Base-by-base conservation (phyloP, 306 rosid species). In the Dalbergia oliveri region DNA sequence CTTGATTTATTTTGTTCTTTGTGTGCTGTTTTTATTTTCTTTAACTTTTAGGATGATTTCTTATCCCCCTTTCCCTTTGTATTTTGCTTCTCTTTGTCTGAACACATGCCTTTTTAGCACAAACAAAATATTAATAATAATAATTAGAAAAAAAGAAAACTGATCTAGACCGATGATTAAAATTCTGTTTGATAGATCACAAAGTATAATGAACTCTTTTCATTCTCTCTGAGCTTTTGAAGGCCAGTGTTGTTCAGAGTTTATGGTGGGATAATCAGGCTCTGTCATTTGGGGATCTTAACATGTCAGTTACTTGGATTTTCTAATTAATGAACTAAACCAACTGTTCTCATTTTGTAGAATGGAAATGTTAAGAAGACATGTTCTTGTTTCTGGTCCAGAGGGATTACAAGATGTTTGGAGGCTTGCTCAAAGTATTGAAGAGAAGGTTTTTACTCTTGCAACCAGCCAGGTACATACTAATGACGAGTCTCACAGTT, bases 361-460 rank as follows among this genome's bases (percentile, higher is more conserved):
- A 80, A 61, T 66, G 88, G 86, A 87, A 5, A 76, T 85, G 2
- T 77, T 87, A 73, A 89, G 34, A 88, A 87, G 78, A 82, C 85
- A 81, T 76, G 67, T 87, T 66, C 91, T 88, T 19, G 69, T 69
- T 81, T 65, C 82, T 21, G 90, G 82, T 34, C 83, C 77, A 56
- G 96, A 84, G 11, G 93, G 95, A 67, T 51, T 87, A 47, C 79
- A 11, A 23, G 91, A 87, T 66, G 83, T 91, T n/a, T 50, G n/a
- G 80, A 84, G 66, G 74, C 87, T 89, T 58, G 91, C 91, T 72
- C 67, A 45, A 60, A 80, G 91, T 77, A 78, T 89, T 74, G 90
- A 91, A 79, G 93, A 87, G 41, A 83, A 86, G 77, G 73, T 83
- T 79, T 89, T 84, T 68, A 15, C 44, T 56, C 78, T 68, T 11